Base-by-base conservation (phyloP, 495 filamentous ascomycete species). In the Hypoxylon lenormandii region DNA sequence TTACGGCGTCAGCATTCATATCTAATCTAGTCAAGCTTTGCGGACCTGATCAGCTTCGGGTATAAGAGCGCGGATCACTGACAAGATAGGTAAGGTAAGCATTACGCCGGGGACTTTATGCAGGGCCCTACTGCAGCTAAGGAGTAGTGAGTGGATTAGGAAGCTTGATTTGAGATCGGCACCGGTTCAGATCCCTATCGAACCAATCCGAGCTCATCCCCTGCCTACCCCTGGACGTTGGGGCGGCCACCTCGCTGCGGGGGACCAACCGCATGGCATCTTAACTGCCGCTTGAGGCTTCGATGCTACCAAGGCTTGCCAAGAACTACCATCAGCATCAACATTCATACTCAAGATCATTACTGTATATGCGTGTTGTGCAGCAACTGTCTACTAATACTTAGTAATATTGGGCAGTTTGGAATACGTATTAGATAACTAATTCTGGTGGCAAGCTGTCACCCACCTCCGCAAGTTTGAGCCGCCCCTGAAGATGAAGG, bases 51-150 rank as follows among this genome's bases (percentile, higher is more conserved):
- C 10, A 15, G 7, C 19, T 38, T 19, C 1, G 16, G 26, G 15
- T 50, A 52, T 51, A 1, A 2, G 28, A 7, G 13, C 33, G 46
- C 60, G 48, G 63, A 69, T 69, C 40, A 55, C 18, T 12, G 11
- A 57, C 18, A 16, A 30, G 18, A 46, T 28, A 8, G 26, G 18
- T 19, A 54, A 22, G 26, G 45, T 28, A 13, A 40, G 18, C 42
- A 54, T 12, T 48, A 60, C 50, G 8, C 5, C 50, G 48, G 54
- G 15, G 60, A 28, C 30, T 47, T 64, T 48, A 70, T 70, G 66
- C 66, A 69, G 60, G 66, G 60, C 51, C 66, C 30, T 69, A 45
- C 55, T 57, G 51, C 19, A 37, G 60, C 66, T 49, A 64, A 54
- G 59, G 36, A 13, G 15, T 15, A 59, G 21, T 13, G 38, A 40